Base-by-base conservation (phyloP, 2,329 filamentous ascomycete species). In the Chaetoscypha palmicola region DNA sequence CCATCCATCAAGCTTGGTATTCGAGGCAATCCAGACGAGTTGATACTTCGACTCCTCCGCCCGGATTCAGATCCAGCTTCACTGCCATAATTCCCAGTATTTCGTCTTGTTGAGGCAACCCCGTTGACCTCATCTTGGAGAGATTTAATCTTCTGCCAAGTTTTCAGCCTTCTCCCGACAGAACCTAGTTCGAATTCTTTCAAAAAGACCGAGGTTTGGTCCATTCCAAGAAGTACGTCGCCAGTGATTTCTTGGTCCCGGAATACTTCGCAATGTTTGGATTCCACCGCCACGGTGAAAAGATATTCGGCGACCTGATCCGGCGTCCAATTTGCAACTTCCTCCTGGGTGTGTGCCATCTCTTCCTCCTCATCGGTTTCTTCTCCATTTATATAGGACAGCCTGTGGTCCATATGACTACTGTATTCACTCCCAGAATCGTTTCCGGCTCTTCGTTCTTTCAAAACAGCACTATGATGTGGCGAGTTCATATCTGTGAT, bases 341-440 rank as follows among this genome's bases (percentile, higher is more conserved):
- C 84, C 24, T 76, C 70, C 58, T 79, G 73, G 2, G 72, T 84
- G 54, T 88, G 81, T n/a, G 74, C 60, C 10, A 68, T 73, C 23
- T 85, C 81, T 56, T 92, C 88, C 63, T 97, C 92, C 58, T 96
- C 89, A 56, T 97, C 91, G 1, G 90, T 96, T 65, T 96, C 91
- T 51, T 94, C 84, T 28, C 91, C 92, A 53, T 92, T 85, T 50
- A 97, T 91, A 62, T 94, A 95, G 1, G 91, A 95, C 56, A 91
- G 68, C 30, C 89, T 80, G 55, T 85, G 81, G 49, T 81, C 81
- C 30, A 86, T 62, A 43, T 86, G 80, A 48, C 79, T 86, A 65
- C 89, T 94, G 64, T 95, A 95, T 62, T 94, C 87, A 66, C 88
- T 95, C 38, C 83, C 85, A 2, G 89, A 94, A 63, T 94, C 87